Conservation (phyloP, 352 stramenopile species). For the Phytophthora syringae region DNA sequence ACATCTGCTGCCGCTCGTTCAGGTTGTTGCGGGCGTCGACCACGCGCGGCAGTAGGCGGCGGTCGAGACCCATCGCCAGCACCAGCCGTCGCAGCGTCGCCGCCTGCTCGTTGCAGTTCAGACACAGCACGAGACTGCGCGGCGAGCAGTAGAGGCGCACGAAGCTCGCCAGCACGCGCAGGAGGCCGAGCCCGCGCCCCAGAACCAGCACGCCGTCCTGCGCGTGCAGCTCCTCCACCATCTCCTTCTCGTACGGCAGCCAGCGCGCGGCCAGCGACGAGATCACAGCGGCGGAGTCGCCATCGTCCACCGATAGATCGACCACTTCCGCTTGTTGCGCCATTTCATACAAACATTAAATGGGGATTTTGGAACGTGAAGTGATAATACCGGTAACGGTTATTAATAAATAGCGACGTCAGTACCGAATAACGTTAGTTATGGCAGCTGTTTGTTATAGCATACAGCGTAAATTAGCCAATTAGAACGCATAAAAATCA, state of each 20-base stretch:
- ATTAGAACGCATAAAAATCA: no score
- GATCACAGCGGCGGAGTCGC: slow-evolving; percentile 11
- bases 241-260: slow-evolving; percentile 77
- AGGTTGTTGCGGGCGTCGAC: slow-evolving; percentile 80
- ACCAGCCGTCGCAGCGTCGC: slow-evolving; percentile 78
- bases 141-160: slow-evolving; percentile 90
- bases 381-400: neutral
- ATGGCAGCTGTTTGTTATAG: no score
- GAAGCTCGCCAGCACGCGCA: slow-evolving; percentile 90
- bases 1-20: slow-evolving; percentile 86
- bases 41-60: slow-evolving; percentile 87
- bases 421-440: neutral
- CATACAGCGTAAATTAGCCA: no score
- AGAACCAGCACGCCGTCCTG: slow-evolving; percentile 94
- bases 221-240: slow-evolving; percentile 72
- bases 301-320: slow-evolving; percentile 25
- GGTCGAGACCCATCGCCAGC: slow-evolving; percentile 88
- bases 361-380: slow-evolving; percentile 6
- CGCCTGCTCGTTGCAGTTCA: slow-evolving; percentile 93
- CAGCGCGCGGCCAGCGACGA: slow-evolving; percentile 47
- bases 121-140: slow-evolving; percentile 89
- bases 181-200: slow-evolving; percentile 91
- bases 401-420: no score
- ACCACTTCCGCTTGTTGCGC: slow-evolving; percentile 33
- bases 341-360: slow-evolving; percentile 29